phyloP scores from a whole-genome alignment of 2,329 filamentous ascomycete genomes.

The Myriosclerotinia duriaeana region DNA sequence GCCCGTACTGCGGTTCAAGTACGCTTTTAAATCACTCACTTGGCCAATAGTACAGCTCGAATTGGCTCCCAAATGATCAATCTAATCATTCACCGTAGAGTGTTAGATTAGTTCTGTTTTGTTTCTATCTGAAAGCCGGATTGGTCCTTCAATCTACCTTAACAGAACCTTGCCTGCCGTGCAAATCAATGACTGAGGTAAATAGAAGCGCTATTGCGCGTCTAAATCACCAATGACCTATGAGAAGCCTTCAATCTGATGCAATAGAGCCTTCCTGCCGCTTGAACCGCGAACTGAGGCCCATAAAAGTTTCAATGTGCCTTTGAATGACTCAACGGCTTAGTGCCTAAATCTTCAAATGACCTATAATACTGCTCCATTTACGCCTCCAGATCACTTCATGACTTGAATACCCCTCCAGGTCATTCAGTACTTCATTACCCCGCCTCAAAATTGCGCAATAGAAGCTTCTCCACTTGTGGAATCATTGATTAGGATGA shows the following conservation, averaged over 20 bases:
- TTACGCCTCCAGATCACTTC: not conserved
- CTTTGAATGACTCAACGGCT: not conserved
- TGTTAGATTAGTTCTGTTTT: not conserved
- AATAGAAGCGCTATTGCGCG: not conserved
- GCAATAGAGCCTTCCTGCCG: too few relatives aligned
- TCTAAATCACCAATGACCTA: not conserved
- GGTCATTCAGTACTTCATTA: too few relatives aligned
- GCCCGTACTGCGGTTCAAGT: not conserved
- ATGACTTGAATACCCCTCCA: too few relatives aligned
- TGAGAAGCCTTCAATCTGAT: not conserved
- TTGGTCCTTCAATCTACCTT: not conserved
- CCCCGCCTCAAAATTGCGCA: too few relatives aligned
- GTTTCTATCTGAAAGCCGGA: not conserved
- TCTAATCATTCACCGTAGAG: not conserved
- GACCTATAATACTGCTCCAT: not conserved
- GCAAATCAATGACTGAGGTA: not conserved
- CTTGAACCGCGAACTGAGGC: too few relatives aligned
- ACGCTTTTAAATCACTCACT: too few relatives aligned
- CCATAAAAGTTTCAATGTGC: not conserved
- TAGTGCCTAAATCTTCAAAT: not conserved
- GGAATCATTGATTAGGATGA: too few relatives aligned
- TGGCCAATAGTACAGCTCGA: not conserved
- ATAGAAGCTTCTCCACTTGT: too few relatives aligned
- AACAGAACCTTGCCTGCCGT: not conserved
- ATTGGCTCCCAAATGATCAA: not conserved